Evolutionary conservation across 1,139 yeast species (phyloP).

Genomic region (Yamadazyma spencermartinsiae): DNA sequence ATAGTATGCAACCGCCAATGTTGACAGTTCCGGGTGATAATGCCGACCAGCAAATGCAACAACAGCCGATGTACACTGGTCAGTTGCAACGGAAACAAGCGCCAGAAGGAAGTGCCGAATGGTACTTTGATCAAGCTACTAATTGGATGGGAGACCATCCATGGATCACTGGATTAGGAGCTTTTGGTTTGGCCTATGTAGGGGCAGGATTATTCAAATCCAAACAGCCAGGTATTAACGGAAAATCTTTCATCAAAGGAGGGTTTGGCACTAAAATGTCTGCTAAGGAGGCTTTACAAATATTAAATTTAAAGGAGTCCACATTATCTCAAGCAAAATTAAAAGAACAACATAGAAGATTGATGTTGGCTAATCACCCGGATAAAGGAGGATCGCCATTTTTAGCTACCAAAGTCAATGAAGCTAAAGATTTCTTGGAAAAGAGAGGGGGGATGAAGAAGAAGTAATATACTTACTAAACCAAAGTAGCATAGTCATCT

Average conservation of each 20-base stretch:
- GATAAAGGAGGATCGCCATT: conserved; percentile 97
- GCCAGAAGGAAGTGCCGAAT: conserved; percentile 54
- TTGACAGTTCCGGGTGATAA: conserved; percentile 15
- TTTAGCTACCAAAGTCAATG: conserved; percentile 94
- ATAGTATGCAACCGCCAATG: conserved; percentile 15
- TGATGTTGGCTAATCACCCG: conserved; percentile 94
- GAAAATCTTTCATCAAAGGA: conserved; percentile 76
- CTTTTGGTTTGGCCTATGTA: conserved; percentile 61
- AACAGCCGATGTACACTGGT: conserved; percentile 36
- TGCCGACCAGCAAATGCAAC: conserved; percentile 18
- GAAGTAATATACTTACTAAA: conserved; percentile 21
- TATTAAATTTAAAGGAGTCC: conserved; percentile 79
- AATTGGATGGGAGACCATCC: conserved; percentile 78
- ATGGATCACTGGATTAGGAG: conserved; percentile 69
- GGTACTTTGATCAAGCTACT: conserved; percentile 66
- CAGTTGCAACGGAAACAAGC: conserved; percentile 45
- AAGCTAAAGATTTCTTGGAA: conserved; percentile 91
- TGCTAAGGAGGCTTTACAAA: conserved; percentile 86
- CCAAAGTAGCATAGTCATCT: too few relatives aligned
- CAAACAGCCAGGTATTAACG: conserved; percentile 70
- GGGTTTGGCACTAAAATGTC: conserved; percentile 90
- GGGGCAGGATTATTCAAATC: conserved; percentile 71
- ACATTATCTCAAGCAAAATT: conserved; percentile 73
- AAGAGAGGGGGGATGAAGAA: conserved; percentile 69
- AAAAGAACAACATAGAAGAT: conserved; percentile 86